Conservation (phyloP, 371 early-diverging fungal genomes). For the Rhizopus sp. region DNA sequence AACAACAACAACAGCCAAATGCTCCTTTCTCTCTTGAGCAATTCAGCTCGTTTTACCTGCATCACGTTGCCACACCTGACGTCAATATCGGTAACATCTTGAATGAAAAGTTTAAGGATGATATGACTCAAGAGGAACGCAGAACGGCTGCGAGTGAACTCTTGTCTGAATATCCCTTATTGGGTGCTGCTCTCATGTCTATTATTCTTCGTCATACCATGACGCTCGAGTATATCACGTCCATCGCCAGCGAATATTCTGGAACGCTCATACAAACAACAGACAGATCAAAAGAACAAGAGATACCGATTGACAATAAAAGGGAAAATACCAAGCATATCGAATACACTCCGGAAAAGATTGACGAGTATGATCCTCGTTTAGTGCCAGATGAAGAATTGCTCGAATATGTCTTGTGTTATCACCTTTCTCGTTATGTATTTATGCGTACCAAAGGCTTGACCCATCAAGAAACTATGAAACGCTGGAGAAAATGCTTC, state of each 20-base stretch:
- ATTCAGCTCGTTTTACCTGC: constrained; percentile 18
- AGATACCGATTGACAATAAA: background rate
- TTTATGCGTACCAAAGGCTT: constrained; percentile 13
- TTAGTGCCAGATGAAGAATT: constrained; percentile 5
- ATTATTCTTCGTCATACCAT: constrained; percentile 30
- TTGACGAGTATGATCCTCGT: background rate
- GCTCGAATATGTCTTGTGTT: constrained; percentile 2
- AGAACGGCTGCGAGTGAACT: constrained; percentile 7
- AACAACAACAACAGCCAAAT: constrained; percentile 3
- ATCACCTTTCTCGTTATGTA: constrained; percentile 5
- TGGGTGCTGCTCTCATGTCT: constrained; percentile 40
- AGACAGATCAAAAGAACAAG: background rate
- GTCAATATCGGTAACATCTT: constrained; percentile 22
- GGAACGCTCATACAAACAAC: background rate
- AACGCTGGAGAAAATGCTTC: background rate
- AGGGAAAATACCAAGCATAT: background rate
- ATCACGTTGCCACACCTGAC: constrained; percentile 26
- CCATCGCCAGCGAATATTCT: constrained; percentile 20
- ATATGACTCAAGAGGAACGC: background rate
- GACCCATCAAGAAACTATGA: constrained; percentile 8
- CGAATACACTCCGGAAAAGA: background rate
- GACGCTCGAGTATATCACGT: constrained; percentile 22
- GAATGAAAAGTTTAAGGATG: constrained; percentile 7
- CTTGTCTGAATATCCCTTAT: constrained; percentile 19
- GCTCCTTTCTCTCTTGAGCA: background rate